Evolutionary conservation across 1,284 basidiomycete species (phyloP).

Genomic region (Malassezia restricta): DNA sequence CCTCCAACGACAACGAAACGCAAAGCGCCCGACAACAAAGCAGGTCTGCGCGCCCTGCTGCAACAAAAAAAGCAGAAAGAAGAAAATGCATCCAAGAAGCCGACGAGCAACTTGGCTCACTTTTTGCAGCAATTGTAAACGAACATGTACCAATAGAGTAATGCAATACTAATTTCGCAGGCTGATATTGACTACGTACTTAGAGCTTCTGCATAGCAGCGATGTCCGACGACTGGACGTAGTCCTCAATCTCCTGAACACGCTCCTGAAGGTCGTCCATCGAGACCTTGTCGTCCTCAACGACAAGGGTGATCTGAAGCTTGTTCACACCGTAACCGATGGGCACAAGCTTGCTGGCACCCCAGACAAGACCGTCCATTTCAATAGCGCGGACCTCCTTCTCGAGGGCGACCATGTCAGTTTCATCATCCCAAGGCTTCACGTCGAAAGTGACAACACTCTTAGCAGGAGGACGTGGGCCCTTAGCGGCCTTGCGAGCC

Average conservation of each 20-base stretch:
- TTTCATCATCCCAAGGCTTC: conserved; percentile 97
- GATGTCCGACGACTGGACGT: conserved; percentile 79
- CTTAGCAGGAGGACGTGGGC: conserved; percentile 53
- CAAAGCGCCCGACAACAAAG: not conserved
- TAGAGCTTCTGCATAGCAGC: conserved; percentile 46
- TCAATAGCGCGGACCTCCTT: conserved; percentile 70
- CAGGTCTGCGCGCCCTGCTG: conserved; percentile 8
- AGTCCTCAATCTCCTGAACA: conserved; percentile 64
- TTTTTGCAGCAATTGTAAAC: conserved; percentile 2
- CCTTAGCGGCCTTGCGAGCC: conserved; percentile 82
- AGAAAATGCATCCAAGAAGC: not conserved
- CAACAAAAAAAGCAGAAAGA: conserved; percentile 9
- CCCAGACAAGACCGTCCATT: conserved; percentile 88
- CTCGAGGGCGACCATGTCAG: conserved; percentile 84
- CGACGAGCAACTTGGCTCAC: conserved; percentile 5
- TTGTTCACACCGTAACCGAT: conserved; percentile 87
- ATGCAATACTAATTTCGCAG: no score
- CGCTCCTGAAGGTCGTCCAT: conserved; percentile 71
- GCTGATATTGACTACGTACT: conserved; percentile 1
- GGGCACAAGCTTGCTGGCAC: conserved; percentile 68
- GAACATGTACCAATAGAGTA: not conserved
- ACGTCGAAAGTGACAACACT: conserved; percentile 91
- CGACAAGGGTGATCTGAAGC: conserved; percentile 85
- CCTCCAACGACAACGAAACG: not conserved
- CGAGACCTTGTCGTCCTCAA: conserved; percentile 92